A percentile compares a stretch with the other conserved stretches of the same genome.
phyloP scores from a whole-genome alignment of 768 basidiomycete species.

The Russula vinacea region DNA sequence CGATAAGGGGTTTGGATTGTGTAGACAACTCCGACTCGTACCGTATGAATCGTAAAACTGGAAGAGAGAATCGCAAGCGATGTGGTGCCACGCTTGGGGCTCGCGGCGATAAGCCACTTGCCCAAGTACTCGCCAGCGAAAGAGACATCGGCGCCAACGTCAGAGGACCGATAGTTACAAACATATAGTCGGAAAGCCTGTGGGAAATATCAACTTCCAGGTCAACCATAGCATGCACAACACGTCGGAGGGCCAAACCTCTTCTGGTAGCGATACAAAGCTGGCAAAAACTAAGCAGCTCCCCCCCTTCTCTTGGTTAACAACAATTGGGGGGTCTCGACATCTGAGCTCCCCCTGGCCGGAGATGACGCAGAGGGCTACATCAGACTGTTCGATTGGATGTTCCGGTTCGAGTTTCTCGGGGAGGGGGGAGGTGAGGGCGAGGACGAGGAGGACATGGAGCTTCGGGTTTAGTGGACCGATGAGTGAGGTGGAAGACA shows the following conservation, averaged over 20 bases:
- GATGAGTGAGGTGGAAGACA: not conserved
- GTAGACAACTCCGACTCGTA: not conserved
- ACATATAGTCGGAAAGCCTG: conserved; percentile 17
- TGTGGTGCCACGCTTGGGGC: conserved; percentile 17
- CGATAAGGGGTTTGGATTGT: no score
- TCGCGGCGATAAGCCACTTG: conserved; percentile 22
- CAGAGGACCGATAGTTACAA: conserved; percentile 9
- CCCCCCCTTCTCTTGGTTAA: not conserved
- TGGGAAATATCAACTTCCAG: not conserved
- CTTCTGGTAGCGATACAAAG: conserved; percentile 13
- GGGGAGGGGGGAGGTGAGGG: no score
- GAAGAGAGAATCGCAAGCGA: conserved; percentile 19
- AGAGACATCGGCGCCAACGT: conserved; percentile 16
- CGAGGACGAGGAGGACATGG: conserved; percentile 5
- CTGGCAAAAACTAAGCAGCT: conserved; percentile 11
- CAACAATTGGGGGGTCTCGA: conserved; percentile 4
- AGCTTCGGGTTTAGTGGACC: not conserved
- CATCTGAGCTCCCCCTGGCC: conserved; percentile 16
- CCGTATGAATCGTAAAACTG: conserved; percentile 15
- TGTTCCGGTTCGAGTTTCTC: conserved; percentile 11
- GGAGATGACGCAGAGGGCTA: conserved; percentile 17
- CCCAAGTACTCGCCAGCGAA: conserved; percentile 6
- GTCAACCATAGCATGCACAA: not conserved
- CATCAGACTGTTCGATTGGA: conserved; percentile 15
- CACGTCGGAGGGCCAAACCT: conserved; percentile 7